Evolutionary conservation across 768 basidiomycete species (phyloP).

Genomic region (Mycena rebaudengoi): DNA sequence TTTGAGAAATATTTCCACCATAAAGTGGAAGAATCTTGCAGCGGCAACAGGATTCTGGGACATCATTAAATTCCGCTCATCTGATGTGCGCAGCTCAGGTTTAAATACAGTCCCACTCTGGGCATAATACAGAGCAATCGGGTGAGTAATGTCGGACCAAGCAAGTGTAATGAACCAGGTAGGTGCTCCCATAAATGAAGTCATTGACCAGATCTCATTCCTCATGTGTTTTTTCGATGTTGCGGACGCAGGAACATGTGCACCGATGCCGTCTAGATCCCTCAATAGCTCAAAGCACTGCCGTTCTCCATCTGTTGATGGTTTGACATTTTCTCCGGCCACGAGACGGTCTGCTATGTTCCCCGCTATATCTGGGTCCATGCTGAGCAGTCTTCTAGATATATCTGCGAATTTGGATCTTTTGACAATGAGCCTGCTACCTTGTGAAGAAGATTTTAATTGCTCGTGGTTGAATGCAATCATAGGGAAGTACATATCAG

Average conservation of each 20-base stretch:
- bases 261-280: conserved; percentile 44
- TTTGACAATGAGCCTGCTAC: conserved; percentile 40
- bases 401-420: conserved; percentile 36
- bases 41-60: conserved; percentile 36
- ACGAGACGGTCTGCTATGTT: conserved; percentile 29
- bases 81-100: background rate
- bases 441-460: conserved; percentile 36
- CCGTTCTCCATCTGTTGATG: conserved; percentile 41
- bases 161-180: conserved; percentile 46
- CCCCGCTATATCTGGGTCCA: conserved; percentile 33
- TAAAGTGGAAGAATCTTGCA: conserved; percentile 42
- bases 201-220: conserved; percentile 44
- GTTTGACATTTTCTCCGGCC: conserved; percentile 33
- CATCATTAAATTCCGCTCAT: background rate
- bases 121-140: background rate
- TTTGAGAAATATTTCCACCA: conserved; percentile 37
- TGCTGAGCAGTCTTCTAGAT: conserved; percentile 23
- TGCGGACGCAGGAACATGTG: conserved; percentile 37
- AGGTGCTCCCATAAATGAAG: conserved; percentile 34
- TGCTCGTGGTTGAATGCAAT: conserved; percentile 51
- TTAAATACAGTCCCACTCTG: background rate
- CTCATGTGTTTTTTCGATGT: conserved; percentile 38
- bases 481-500: conserved; percentile 38
- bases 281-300: conserved; percentile 42
- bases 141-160: conserved; percentile 27